Base-by-base conservation (phyloP, 257 asterid genomes). In the Plantago ovata region DNA sequence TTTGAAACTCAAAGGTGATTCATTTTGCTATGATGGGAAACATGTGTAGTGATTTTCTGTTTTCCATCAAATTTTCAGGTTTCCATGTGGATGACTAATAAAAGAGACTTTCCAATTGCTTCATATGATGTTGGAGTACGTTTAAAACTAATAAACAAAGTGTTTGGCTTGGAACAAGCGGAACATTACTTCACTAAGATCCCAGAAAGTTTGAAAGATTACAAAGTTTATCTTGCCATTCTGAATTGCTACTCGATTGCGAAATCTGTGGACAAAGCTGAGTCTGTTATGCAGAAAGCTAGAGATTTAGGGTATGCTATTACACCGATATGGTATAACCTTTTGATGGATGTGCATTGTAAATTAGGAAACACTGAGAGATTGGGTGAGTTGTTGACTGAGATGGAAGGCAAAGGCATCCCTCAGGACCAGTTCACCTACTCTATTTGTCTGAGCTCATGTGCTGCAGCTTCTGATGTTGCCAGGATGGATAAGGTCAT, bases 21-120 rank as follows among this genome's bases (percentile, higher is more conserved):
- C n/a, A n/a, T n/a, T n/a, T n/a, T n/a, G n/a, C n/a, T n/a, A n/a
- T n/a, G n/a, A n/a, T n/a, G n/a, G n/a, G n/a, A n/a, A n/a, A n/a
- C n/a, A n/a, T n/a, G n/a, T n/a, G n/a, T n/a, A n/a, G n/a, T n/a
- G n/a, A n/a, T n/a, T n/a, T n/a, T n/a, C n/a, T n/a, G n/a, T n/a
- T n/a, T n/a, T n/a, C n/a, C n/a, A n/a, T n/a, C n/a, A n/a, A n/a
- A n/a, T 46, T 75, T 66, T 63, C 72, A 87, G 93, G 83, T 77
- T 9, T 84, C 95, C 42, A 65, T 75, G 8, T 87, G 95, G 96
- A 87, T 87, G 96, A 73, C 78, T 46, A 82, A 82, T 43, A 80
- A 63, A 55, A 60, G 78, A 60, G 62, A 50, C 38, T 53, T 76
- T 14, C 65, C 69, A 2, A 15, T 70, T 21, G 24, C 67, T 54